These are phyloP conservation scores for Pterulicium gracile DNA, from an alignment of 1,284 basidiomycete species.

Conservation along the genomic window DNA sequence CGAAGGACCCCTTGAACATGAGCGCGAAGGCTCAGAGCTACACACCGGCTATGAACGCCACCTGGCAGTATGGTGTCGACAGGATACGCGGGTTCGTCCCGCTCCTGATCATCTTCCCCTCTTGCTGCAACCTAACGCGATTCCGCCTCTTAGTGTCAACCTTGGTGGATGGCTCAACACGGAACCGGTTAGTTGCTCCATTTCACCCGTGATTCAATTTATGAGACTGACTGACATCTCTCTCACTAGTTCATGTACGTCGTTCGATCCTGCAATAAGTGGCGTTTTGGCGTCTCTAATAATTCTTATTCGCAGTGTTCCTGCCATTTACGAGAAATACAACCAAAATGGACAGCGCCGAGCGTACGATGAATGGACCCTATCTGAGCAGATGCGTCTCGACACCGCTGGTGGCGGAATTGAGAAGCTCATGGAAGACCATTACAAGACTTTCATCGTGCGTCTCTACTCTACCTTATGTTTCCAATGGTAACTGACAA, in stretches of 20 bases:
- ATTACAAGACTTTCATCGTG: slow-evolving; percentile 79
- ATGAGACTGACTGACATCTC: neutral
- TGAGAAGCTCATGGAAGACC: slow-evolving; percentile 52
- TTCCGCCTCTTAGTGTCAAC: slow-evolving; percentile 32
- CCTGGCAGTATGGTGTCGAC: slow-evolving; percentile 62
- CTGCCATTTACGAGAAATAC: slow-evolving; percentile 41
- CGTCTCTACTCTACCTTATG: slow-evolving; percentile 14
- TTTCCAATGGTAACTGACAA: slow-evolving; percentile 4
- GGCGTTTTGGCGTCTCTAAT: neutral
- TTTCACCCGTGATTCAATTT: neutral
- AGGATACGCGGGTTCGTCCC: slow-evolving; percentile 49
- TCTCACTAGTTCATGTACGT: neutral
- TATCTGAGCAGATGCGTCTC: slow-evolving; percentile 30
- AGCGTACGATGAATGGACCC: slow-evolving; percentile 50
- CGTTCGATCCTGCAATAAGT: too few species aligned
- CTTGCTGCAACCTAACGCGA: neutral
- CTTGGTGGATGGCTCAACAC: slow-evolving; percentile 42
- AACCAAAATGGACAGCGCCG: slow-evolving; percentile 10
- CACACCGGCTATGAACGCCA: slow-evolving; percentile 62
- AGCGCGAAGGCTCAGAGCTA: slow-evolving; percentile 59
- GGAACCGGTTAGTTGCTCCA: slow-evolving; percentile 40
- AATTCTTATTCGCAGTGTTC: slow-evolving; percentile 44
- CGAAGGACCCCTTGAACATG: slow-evolving; percentile 63
- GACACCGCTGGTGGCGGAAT: slow-evolving; percentile 20
- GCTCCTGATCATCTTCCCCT: too few species aligned